Percentiles rank a stretch among this genome's conserved stretches.
Conservation (phyloP, 2,329 filamentous ascomycete species). For the Colletotrichum echinochloae region DNA sequence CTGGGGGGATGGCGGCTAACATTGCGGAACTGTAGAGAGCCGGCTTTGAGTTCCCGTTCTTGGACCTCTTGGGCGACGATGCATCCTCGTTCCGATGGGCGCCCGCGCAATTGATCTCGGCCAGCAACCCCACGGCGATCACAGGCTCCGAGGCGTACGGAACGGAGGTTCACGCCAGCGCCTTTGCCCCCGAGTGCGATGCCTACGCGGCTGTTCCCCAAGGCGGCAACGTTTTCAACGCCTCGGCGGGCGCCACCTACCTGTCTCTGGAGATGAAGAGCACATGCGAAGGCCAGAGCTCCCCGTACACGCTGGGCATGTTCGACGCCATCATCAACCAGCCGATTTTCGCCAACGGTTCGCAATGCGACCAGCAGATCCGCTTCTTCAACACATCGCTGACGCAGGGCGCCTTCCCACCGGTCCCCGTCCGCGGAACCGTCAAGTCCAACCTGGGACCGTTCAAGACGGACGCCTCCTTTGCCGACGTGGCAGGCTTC, state of each 20-base stretch:
- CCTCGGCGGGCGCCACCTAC: conserved; percentile 29
- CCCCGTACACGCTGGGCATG: conserved; percentile 55
- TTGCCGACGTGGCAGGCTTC: conserved; percentile 36
- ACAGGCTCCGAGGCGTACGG: conserved; percentile 61
- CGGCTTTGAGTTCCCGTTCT: conserved; percentile 66
- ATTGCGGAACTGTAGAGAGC: conserved; percentile 53
- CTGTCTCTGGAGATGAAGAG: conserved; percentile 42
- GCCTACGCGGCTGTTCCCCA: conserved; percentile 54
- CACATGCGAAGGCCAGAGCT: conserved; percentile 5
- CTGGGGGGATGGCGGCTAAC: neutral
- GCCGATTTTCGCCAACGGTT: conserved; percentile 57
- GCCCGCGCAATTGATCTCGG: conserved; percentile 60
- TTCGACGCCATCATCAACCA: conserved; percentile 67
- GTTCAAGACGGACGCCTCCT: conserved; percentile 31
- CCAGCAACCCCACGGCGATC: conserved; percentile 56
- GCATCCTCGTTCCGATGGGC: conserved; percentile 64
- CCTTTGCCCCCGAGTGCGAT: conserved; percentile 61
- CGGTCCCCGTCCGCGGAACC: conserved; percentile 45
- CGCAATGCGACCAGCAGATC: conserved; percentile 58
- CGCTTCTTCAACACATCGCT: conserved; percentile 60
- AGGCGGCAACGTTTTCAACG: conserved; percentile 41
- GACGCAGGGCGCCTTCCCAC: conserved; percentile 47
- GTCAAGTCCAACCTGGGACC: conserved; percentile 46
- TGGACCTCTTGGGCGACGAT: conserved; percentile 64
- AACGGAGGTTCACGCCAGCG: conserved; percentile 54